Evolutionary conservation across 139 green algal species (phyloP).

Genomic region (Chlorella sp.): DNA sequence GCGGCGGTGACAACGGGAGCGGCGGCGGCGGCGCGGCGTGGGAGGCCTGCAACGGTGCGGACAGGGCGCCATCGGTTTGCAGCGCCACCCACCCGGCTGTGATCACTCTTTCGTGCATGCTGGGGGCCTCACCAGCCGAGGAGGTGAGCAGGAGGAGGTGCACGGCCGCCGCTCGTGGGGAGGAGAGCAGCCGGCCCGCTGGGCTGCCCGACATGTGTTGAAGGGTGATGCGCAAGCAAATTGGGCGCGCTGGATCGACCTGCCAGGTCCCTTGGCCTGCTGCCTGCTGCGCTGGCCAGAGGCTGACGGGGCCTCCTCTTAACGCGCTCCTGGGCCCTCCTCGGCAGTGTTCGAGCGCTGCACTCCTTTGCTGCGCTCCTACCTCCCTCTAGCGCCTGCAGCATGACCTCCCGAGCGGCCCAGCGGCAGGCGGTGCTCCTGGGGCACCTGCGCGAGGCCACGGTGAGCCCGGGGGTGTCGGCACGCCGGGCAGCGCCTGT

Average conservation of each 20-base stretch:
- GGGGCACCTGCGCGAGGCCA: conserved; percentile 43
- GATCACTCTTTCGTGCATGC: neutral
- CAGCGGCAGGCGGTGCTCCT: conserved; percentile 57
- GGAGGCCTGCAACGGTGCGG: neutral
- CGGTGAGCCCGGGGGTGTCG: conserved; percentile 12
- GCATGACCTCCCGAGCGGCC: conserved; percentile 32
- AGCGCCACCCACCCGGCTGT: neutral
- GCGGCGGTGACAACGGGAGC: no score
- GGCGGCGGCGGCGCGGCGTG: neutral
- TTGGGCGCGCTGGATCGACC: neutral
- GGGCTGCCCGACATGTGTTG: neutral
- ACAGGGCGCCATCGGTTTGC: neutral
- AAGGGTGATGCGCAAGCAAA: neutral
- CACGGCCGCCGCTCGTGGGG: neutral
- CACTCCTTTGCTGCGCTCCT: no score
- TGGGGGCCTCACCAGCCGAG: neutral
- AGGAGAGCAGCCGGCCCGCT: neutral
- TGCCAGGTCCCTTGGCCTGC: neutral
- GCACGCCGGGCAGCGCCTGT: no score
- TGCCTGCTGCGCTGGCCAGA: no score
- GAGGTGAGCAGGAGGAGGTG: conserved; percentile 15
- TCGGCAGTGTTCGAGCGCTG: no score
- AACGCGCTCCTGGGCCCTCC: no score
- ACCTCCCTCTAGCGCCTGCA: neutral
- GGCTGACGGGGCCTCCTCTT: no score